A percentile compares a stretch with the other conserved stretches of the same genome.
Conservation (phyloP, 2,329 filamentous ascomycete genomes). For the Fusarium sp. region DNA sequence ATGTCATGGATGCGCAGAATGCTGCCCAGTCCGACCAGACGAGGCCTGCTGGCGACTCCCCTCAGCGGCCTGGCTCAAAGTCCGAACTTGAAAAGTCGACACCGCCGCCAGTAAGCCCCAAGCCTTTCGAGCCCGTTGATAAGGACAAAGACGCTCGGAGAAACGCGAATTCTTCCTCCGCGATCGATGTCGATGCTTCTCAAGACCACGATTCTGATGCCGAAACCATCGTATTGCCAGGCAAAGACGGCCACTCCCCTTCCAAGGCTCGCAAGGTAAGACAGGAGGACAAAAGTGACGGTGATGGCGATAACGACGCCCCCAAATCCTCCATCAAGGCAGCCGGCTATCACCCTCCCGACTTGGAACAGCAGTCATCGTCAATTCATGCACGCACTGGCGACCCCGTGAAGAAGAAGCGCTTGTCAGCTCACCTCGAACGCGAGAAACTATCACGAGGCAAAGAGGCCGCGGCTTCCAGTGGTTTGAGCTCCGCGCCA, state of each 20-base stretch:
- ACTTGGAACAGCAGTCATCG: slow-evolving; percentile 49
- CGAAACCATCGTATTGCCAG: slow-evolving; percentile 74
- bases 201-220: slow-evolving; percentile 74
- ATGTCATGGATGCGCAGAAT: slow-evolving; percentile 76
- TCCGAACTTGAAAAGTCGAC: slow-evolving; percentile 36
- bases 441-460: slow-evolving; percentile 52
- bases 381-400: slow-evolving; percentile 47
- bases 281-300: slow-evolving; percentile 70
- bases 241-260: slow-evolving; percentile 71
- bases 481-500: slow-evolving; percentile 67
- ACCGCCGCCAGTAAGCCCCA: slow-evolving; percentile 41
- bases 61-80: slow-evolving; percentile 52
- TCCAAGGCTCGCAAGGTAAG: slow-evolving; percentile 71
- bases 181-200: slow-evolving; percentile 49
- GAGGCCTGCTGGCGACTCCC: slow-evolving; percentile 65
- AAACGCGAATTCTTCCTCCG: slow-evolving; percentile 45
- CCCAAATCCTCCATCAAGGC: slow-evolving; percentile 48
- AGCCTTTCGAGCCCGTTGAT: slow-evolving; percentile 28
- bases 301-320: slow-evolving; percentile 57
- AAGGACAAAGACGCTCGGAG: slow-evolving; percentile 44
- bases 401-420: slow-evolving; percentile 60
- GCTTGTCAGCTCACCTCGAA: slow-evolving; percentile 50
- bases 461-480: slow-evolving; percentile 59
- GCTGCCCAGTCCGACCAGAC: slow-evolving; percentile 69
- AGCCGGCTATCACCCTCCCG: slow-evolving; percentile 45